A percentile compares a stretch with the other conserved stretches of the same genome.
Conservation (phyloP, 2,329 filamentous ascomycete species). For the Ceratocystis ficicola region DNA sequence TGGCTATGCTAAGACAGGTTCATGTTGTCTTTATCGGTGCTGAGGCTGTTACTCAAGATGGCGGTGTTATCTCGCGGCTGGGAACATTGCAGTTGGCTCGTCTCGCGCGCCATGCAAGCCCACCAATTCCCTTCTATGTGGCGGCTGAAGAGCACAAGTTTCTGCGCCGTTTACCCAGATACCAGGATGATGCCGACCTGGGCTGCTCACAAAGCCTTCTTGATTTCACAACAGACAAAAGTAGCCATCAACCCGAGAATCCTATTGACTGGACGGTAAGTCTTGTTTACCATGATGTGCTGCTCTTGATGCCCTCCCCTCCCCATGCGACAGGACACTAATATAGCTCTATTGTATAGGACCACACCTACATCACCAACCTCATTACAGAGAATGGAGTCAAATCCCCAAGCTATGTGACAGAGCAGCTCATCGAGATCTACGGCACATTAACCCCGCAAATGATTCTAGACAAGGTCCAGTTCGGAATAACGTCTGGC, state of each 20-base stretch:
- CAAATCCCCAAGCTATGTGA: constrained; percentile 56
- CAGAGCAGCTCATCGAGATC: constrained; percentile 57
- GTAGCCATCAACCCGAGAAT: constrained; percentile 37
- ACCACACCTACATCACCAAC: constrained; percentile 45
- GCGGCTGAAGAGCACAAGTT: constrained; percentile 97
- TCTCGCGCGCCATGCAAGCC: constrained; percentile 53
- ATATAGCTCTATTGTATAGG: constrained; percentile 23
- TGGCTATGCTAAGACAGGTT: constrained; percentile 45
- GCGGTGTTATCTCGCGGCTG: constrained; percentile 79
- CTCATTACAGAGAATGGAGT: constrained; percentile 67
- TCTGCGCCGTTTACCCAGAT: constrained; percentile 60
- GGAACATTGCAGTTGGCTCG: constrained; percentile 78
- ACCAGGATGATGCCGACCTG: constrained; percentile 56
- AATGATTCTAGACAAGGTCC: constrained; percentile 23
- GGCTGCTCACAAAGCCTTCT: constrained; percentile 67
- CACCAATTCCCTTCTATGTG: constrained; percentile 65
- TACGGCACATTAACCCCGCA: constrained; percentile 32
- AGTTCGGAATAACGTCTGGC: constrained; percentile 19
- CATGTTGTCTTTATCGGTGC: constrained; percentile 55
- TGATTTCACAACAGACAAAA: constrained; percentile 51
- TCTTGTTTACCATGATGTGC: constrained; percentile 20
- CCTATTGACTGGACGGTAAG: constrained; percentile 60
- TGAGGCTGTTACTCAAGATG: constrained; percentile 89
- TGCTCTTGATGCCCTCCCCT: background rate
- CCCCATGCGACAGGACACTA: constrained; percentile 23